Evolutionary conservation across 2,329 filamentous ascomycete genomes (phyloP).

Genomic region (Apiospora hydei): DNA sequence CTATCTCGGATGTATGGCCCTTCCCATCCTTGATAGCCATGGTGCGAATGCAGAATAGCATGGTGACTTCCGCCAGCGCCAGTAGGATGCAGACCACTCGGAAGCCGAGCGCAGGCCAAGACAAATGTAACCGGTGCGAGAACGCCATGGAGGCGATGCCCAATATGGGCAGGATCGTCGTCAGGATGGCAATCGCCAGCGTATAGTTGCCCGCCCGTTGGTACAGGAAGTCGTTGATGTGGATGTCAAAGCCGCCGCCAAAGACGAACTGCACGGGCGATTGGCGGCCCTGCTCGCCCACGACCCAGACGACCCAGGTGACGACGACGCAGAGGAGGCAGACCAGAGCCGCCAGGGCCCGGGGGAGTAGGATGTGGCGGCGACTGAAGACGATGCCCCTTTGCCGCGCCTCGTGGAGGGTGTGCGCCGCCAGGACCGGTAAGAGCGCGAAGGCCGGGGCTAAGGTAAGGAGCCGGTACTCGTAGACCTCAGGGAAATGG

Average conservation of each 20-base stretch:
- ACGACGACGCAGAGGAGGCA: neutral
- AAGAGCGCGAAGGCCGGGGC: neutral
- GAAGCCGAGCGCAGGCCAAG: neutral
- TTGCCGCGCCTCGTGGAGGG: neutral
- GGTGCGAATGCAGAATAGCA: neutral
- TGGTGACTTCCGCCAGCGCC: neutral
- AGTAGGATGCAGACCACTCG: neutral
- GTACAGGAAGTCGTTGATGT: neutral
- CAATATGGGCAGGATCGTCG: neutral
- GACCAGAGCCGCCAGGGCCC: neutral
- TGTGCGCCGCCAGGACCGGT: neutral
- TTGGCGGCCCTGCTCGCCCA: neutral
- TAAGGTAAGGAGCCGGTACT: neutral
- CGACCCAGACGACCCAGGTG: neutral
- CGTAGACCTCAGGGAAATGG: neutral
- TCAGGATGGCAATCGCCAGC: neutral
- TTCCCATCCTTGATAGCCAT: neutral
- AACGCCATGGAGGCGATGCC: neutral
- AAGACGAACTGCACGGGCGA: neutral
- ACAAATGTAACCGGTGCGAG: neutral
- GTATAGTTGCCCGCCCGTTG: neutral
- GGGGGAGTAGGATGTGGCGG: neutral
- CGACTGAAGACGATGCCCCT: neutral
- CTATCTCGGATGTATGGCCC: neutral
- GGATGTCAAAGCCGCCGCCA: neutral